Conservation (phyloP, 2,329 filamentous ascomycete genomes). For the Leptographium procerum region DNA sequence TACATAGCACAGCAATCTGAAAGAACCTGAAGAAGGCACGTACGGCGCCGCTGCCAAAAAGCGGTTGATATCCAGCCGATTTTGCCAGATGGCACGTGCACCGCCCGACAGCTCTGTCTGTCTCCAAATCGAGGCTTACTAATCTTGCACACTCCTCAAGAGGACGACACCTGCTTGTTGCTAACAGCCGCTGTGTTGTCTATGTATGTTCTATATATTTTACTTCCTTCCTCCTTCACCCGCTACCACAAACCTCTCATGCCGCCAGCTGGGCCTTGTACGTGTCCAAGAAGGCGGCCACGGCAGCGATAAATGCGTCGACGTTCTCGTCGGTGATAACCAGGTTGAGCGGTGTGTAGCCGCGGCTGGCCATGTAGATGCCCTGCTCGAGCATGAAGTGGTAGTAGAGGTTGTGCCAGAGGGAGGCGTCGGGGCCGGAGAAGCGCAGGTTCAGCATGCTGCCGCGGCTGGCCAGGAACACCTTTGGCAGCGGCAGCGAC, state of each 20-base stretch:
- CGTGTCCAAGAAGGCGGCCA: conserved; percentile 5
- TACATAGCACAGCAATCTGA: too few species aligned
- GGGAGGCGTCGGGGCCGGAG: conserved; percentile 20
- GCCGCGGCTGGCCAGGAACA: conserved; percentile 17
- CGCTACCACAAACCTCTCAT: neutral
- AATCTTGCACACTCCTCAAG: too few species aligned
- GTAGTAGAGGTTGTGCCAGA: conserved; percentile 14
- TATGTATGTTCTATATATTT: neutral
- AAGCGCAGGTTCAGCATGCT: conserved; percentile 24
- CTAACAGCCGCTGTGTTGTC: too few species aligned
- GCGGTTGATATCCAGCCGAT: too few species aligned
- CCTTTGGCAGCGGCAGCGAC: conserved; percentile 5
- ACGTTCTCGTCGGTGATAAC: conserved; percentile 14
- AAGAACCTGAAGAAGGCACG: too few species aligned
- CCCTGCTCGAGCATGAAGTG: conserved; percentile 16
- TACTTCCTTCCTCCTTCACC: neutral
- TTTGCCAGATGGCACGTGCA: too few species aligned
- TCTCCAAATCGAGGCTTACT: too few species aligned
- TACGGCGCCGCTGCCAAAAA: too few species aligned
- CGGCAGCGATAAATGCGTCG: conserved; percentile 11
- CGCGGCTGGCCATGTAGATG: conserved; percentile 16
- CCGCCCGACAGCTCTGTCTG: too few species aligned
- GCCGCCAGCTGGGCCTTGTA: conserved; percentile 2
- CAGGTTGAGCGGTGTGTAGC: conserved; percentile 14
- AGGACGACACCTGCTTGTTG: too few species aligned